These are phyloP conservation scores for Toxicodendron radicans DNA, from an alignment of 345 rosid genomes.

Conservation along the genomic window DNA sequence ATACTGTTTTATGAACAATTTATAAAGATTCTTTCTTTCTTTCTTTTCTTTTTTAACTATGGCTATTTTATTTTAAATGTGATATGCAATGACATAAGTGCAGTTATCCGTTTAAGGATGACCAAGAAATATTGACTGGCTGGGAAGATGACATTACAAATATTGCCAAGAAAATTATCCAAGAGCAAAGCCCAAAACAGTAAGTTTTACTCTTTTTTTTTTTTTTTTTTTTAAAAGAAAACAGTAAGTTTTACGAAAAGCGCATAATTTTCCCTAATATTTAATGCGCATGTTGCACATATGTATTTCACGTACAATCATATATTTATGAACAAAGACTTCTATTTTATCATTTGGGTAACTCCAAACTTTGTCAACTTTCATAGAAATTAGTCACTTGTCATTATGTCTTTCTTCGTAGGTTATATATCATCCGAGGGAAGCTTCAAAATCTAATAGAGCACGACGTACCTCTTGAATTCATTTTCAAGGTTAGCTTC, in stretches of 20 bases:
- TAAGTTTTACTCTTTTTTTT: conserved; percentile 36
- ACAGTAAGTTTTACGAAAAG: neutral
- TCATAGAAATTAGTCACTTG: neutral
- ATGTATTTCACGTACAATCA: no score
- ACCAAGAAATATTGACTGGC: conserved; percentile 43
- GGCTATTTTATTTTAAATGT: neutral
- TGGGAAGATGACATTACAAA: conserved; percentile 66
- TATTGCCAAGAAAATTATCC: conserved; percentile 49
- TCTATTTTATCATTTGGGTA: neutral
- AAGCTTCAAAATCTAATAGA: conserved; percentile 56
- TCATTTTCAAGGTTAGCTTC: conserved; percentile 38
- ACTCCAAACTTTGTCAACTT: neutral
- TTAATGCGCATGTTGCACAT: no score
- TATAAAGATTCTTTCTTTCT: neutral
- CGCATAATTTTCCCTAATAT: no score
- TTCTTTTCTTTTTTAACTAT: neutral
- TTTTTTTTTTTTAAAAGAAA: no score
- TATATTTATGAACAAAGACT: no score
- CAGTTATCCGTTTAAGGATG: conserved; percentile 38
- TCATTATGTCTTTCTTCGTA: conserved; percentile 13
- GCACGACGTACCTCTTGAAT: conserved; percentile 52
- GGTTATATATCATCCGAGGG: conserved; percentile 55
- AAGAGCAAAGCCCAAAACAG: conserved; percentile 68
- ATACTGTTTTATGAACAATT: neutral
- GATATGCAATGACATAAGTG: neutral